Conservation (phyloP, 495 filamentous ascomycete genomes). For the Talaromyces borbonicus region DNA sequence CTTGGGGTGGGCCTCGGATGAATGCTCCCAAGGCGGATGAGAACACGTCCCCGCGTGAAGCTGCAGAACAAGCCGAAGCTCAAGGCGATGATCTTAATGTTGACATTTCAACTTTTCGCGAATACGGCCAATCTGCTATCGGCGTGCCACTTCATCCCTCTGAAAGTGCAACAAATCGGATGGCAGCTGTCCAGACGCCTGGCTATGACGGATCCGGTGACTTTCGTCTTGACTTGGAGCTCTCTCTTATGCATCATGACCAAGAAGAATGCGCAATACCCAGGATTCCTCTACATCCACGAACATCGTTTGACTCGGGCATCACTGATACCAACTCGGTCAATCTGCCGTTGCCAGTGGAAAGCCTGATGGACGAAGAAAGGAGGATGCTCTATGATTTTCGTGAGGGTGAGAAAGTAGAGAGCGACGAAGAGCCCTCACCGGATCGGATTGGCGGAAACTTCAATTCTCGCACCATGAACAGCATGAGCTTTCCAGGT, state of each 20-base stretch:
- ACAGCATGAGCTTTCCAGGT: background rate
- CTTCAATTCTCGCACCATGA: background rate
- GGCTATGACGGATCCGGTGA: slow-evolving; percentile 46
- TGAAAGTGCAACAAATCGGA: slow-evolving; percentile 57
- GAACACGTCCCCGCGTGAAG: slow-evolving; percentile 71
- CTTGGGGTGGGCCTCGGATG: slow-evolving; percentile 91
- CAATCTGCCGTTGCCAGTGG: slow-evolving; percentile 65
- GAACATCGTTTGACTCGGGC: slow-evolving; percentile 63
- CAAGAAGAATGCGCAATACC: slow-evolving; percentile 36
- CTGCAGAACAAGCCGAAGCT: slow-evolving; percentile 67
- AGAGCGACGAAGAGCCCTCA: background rate
- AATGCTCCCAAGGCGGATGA: slow-evolving; percentile 80
- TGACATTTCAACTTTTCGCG: slow-evolving; percentile 80
- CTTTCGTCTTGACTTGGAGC: slow-evolving; percentile 25
- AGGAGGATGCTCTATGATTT: slow-evolving; percentile 61
- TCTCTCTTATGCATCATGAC: slow-evolving; percentile 27
- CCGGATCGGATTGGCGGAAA: background rate
- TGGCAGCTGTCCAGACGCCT: slow-evolving; percentile 25
- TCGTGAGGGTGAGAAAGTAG: slow-evolving; percentile 21
- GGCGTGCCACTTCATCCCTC: slow-evolving; percentile 57
- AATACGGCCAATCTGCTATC: slow-evolving; percentile 48
- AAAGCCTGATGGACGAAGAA: slow-evolving; percentile 75
- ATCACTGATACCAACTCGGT: slow-evolving; percentile 54
- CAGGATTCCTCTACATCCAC: slow-evolving; percentile 44
- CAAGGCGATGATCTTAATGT: slow-evolving; percentile 88